Base-by-base conservation (phyloP, 805 yeast species). In the Grigorovia yakushimaensis region DNA sequence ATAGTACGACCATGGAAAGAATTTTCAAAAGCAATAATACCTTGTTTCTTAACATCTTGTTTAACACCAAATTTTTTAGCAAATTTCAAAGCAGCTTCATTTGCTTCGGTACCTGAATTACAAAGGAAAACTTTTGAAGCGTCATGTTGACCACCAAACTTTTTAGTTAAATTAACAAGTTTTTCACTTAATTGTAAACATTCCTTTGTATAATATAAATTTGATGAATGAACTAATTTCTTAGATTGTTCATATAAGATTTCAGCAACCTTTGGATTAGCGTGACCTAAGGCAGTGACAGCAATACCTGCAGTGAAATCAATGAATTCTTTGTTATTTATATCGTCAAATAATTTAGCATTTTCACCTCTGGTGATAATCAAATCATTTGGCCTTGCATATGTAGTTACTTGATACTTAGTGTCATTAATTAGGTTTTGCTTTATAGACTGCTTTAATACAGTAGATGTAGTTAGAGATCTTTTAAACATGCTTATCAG, bases 261-360 rank as follows among this genome's bases (percentile, higher is more conserved):
- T 47, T 82, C 70, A 6, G 95, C 76, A 36, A 93, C 75, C 51
- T 80, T 82, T 4, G 81, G 79, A 56, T 93, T 76, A 22, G 88
- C 72, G 61, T 93, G 98, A 2, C 98, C 98, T 52, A 93, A 71
- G 1, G 86, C 82, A n/a, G 96, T 91, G 15, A 93, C 98, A 1
- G 98, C 98, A 55, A 93, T 91, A 46, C 98, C 98, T 1, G 97
- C 88, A 1, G 91, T 82, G 67, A 93, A 91, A 62, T 93, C 98
- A 44, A 93, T 73, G 60, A 82, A 93, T 61, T 82, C 75, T 38
- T 78, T 73, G 50, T 84, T 83, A 56, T 86, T 88, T 43, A 83
- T 66, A 43, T 62, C 66, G 64, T 93, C 98, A 72, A 81, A 88
- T 47, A 93, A 63, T 46, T 72, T 72, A n/a, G 88, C 78, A 18